Conservation (phyloP, 176 grass and related monocot species). For the Miscanthus lutarioriparius region DNA sequence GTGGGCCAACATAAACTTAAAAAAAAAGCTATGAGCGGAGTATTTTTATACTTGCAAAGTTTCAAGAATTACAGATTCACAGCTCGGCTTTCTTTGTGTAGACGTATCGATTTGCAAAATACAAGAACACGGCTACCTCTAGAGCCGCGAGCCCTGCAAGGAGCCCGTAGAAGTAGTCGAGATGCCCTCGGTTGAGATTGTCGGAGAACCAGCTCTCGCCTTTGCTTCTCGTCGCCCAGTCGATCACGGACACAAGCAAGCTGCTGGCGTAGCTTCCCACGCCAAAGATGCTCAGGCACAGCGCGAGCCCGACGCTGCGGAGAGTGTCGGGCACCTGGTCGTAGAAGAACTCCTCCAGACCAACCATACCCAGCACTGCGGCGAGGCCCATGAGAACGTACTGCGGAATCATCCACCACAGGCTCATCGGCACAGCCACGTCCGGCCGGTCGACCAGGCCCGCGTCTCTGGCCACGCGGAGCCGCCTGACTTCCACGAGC, state of each 20-base stretch:
- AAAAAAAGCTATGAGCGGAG: too few species aligned
- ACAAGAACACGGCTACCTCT: neutral
- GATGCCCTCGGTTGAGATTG: neutral
- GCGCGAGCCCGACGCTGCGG: conserved; percentile 23
- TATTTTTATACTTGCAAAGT: too few species aligned
- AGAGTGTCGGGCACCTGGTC: conserved; percentile 23
- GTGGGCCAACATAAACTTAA: too few species aligned
- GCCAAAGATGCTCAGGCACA: conserved; percentile 1
- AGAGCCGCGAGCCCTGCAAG: neutral
- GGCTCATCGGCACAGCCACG: conserved; percentile 55
- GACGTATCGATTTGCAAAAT: neutral
- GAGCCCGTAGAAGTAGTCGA: conserved; percentile 3
- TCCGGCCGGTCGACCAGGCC: neutral
- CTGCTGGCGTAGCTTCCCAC: neutral
- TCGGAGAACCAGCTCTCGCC: neutral
- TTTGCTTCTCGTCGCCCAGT: neutral
- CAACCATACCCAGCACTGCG: neutral
- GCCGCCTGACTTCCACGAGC: neutral
- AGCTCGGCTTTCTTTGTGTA: neutral
- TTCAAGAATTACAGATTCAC: neutral
- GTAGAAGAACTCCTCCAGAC: conserved; percentile 12
- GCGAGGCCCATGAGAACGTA: conserved; percentile 28
- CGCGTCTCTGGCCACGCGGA: neutral
- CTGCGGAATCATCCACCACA: conserved; percentile 86
- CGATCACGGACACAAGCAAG: neutral